phyloP scores from a whole-genome alignment of 352 stramenopile genomes.

The Pythium coloratum region DNA sequence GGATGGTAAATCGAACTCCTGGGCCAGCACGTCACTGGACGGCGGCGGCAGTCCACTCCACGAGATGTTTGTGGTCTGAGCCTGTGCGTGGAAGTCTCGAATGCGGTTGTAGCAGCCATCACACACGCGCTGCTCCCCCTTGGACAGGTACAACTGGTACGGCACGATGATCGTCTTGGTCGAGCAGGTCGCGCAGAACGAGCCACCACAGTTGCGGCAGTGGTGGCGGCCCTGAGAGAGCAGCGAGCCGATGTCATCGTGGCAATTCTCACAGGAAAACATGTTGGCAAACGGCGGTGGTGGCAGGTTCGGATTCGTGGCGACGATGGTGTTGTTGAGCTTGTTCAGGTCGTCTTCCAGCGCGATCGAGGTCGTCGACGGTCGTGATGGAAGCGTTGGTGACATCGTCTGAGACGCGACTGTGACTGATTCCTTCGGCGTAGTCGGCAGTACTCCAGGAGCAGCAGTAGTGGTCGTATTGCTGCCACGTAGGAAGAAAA shows the following conservation, averaged over 20 bases:
- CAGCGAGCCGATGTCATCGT: constrained; percentile 71
- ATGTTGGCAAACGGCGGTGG: constrained; percentile 77
- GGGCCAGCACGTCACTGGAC: constrained; percentile 29
- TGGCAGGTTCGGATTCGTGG: constrained; percentile 54
- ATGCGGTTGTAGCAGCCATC: constrained; percentile 76
- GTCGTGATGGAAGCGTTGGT: background rate
- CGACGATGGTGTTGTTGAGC: constrained; percentile 40
- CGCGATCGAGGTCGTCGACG: constrained; percentile 27
- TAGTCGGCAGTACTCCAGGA: background rate
- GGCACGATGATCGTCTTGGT: constrained; percentile 54
- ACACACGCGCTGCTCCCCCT: constrained; percentile 69
- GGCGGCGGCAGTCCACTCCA: constrained; percentile 64
- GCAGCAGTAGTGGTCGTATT: background rate
- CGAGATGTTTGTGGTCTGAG: constrained; percentile 53
- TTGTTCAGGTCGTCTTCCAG: constrained; percentile 49
- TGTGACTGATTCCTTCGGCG: background rate
- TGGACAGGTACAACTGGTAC: constrained; percentile 56
- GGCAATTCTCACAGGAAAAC: constrained; percentile 72
- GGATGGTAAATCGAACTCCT: constrained; percentile 46
- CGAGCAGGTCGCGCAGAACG: constrained; percentile 69
- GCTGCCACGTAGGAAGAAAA: constrained; percentile 24
- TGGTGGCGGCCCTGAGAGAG: constrained; percentile 72
- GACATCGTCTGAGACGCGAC: background rate
- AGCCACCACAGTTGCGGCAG: constrained; percentile 79
- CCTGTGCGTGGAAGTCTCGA: constrained; percentile 67